These are phyloP conservation scores for Ilyonectria destructans DNA, from an alignment of 2,329 filamentous ascomycete genomes.

Conservation along the genomic window DNA sequence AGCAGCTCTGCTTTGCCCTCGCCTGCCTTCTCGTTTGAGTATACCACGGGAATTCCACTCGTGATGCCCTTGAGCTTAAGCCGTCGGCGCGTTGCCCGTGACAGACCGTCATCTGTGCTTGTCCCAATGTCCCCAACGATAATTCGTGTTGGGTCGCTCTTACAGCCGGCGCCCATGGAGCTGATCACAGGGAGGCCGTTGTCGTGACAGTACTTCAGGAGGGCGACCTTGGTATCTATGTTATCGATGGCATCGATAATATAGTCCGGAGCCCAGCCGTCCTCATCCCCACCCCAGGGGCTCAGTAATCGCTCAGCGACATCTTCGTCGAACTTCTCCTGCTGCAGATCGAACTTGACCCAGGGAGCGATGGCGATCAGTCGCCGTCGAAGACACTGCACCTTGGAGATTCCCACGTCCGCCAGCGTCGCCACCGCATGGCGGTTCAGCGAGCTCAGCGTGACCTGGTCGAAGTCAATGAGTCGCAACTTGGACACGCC, in stretches of 20 bases:
- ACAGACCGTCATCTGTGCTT: slow-evolving; percentile 91
- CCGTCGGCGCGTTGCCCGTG: slow-evolving; percentile 85
- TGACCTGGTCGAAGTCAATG: slow-evolving; percentile 98
- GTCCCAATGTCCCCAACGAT: slow-evolving; percentile 92
- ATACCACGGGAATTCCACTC: slow-evolving; percentile 91
- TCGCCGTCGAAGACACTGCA: slow-evolving; percentile 84
- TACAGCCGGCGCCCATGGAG: slow-evolving; percentile 96
- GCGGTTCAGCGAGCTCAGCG: slow-evolving; percentile 93
- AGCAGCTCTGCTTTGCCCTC: slow-evolving; percentile 93
- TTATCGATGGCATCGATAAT: slow-evolving; percentile 99
- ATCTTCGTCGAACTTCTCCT: slow-evolving; percentile 84
- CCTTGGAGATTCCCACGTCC: slow-evolving; percentile 94
- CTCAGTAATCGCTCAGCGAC: slow-evolving; percentile 79
- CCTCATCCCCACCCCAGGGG: slow-evolving; percentile 70
- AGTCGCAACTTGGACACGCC: slow-evolving; percentile 91
- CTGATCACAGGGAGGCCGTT: slow-evolving; percentile 88
- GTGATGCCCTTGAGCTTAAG: slow-evolving; percentile 85
- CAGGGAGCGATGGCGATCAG: slow-evolving; percentile 92
- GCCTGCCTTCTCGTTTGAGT: slow-evolving; percentile 90
- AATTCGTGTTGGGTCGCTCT: slow-evolving; percentile 87
- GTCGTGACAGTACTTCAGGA: slow-evolving; percentile 90
- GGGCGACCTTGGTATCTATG: slow-evolving; percentile 94
- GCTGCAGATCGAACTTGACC: slow-evolving; percentile 89
- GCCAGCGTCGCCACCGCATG: slow-evolving; percentile 95
- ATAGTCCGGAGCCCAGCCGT: slow-evolving; percentile 80